Evolutionary conservation across 2,329 filamentous ascomycete genomes (phyloP).

Genomic region (Dothideomycetidae sp.): DNA sequence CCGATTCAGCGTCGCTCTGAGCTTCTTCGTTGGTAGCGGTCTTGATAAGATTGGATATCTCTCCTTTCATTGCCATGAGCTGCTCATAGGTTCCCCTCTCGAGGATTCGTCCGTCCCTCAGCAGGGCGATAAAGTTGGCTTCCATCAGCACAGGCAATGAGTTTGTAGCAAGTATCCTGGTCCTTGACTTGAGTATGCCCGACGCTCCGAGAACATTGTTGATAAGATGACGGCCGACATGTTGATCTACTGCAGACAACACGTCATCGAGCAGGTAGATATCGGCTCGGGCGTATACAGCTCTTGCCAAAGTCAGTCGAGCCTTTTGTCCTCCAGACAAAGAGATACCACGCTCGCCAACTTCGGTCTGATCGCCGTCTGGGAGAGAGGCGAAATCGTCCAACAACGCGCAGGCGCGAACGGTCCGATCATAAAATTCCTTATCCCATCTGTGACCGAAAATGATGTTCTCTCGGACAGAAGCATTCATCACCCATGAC

Average conservation of each 20-base stretch:
- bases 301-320: slow-evolving; percentile 76
- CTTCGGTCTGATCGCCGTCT: slow-evolving; percentile 91
- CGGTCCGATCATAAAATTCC: slow-evolving; percentile 82
- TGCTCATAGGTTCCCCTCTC: slow-evolving; percentile 86
- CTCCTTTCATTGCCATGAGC: slow-evolving; percentile 83
- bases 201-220: slow-evolving; percentile 80
- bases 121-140: slow-evolving; percentile 73
- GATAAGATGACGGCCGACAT: slow-evolving; percentile 88
- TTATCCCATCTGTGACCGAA: slow-evolving; percentile 93
- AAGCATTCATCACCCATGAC: slow-evolving; percentile 95
- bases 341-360: slow-evolving; percentile 92
- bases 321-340: slow-evolving; percentile 94
- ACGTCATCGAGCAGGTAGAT: slow-evolving; percentile 91
- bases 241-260: slow-evolving; percentile 92
- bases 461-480: slow-evolving; percentile 90
- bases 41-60: slow-evolving; percentile 71
- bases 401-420: slow-evolving; percentile 76
- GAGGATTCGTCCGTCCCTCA: slow-evolving; percentile 68
- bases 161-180: slow-evolving; percentile 85
- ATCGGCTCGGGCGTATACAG: slow-evolving; percentile 93
- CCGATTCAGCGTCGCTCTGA: slow-evolving; percentile 28
- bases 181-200: slow-evolving; percentile 72
- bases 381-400: slow-evolving; percentile 88
- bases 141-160: slow-evolving; percentile 82
- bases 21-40: slow-evolving; percentile 47